Percentiles rank a stretch among this genome's conserved stretches.
phyloP scores from a whole-genome alignment of 176 grass and related monocot genomes.

The Puya raimondii region DNA sequence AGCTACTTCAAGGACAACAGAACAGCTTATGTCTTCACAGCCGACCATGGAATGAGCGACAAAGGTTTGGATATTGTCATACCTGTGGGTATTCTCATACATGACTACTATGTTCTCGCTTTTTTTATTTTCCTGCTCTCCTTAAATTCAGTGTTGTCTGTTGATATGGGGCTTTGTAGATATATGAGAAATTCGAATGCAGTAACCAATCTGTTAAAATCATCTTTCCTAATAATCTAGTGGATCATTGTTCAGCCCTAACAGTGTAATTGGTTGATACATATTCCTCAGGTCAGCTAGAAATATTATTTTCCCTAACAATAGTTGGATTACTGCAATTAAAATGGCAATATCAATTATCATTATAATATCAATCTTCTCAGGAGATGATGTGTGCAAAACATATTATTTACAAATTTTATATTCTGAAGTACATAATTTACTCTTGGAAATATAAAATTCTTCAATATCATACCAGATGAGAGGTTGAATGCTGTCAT shows the following conservation, averaged over 20 bases:
- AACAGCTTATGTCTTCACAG: slow-evolving; percentile 84
- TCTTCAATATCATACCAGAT: no score
- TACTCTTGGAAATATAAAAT: no score
- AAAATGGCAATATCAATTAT: not conserved
- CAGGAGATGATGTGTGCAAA: no score
- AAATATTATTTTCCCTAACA: not conserved
- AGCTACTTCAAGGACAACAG: slow-evolving; percentile 77
- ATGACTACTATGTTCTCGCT: slow-evolving; percentile 8
- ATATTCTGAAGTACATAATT: no score
- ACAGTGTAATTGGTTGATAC: not conserved
- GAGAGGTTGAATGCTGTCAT: not conserved
- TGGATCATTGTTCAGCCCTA: not conserved
- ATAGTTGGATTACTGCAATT: not conserved
- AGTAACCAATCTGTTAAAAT: slow-evolving; percentile 14
- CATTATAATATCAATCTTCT: no score
- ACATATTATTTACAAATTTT: no score
- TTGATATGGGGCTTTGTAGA: slow-evolving; percentile 3
- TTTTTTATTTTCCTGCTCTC: slow-evolving; percentile 6
- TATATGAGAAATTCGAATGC: slow-evolving; percentile 2
- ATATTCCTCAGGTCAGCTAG: not conserved
- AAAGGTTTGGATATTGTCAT: slow-evolving; percentile 46
- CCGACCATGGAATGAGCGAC: slow-evolving; percentile 98
- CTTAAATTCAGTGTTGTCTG: slow-evolving; percentile 15
- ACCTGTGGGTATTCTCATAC: not conserved
- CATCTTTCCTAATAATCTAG: not conserved